phyloP scores from a whole-genome alignment of 2,329 filamentous ascomycete species.

The Rhynchosporium secalis region DNA sequence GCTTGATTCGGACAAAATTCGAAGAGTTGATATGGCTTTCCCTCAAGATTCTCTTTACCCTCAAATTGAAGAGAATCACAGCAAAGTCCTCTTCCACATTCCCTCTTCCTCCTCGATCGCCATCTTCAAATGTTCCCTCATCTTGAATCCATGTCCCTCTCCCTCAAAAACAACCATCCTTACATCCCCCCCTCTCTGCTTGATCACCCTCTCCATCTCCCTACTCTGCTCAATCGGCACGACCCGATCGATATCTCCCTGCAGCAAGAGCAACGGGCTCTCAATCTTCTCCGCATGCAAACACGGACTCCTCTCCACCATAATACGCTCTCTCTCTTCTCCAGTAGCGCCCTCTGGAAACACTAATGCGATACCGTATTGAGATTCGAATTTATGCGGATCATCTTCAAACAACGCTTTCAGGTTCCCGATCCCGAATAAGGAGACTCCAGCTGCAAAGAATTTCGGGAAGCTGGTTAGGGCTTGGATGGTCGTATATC shows the following conservation, averaged over 20 bases:
- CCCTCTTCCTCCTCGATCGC: slow-evolving; percentile 49
- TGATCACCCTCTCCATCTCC: slow-evolving; percentile 51
- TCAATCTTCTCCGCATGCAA: slow-evolving; percentile 50
- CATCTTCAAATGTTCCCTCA: slow-evolving; percentile 43
- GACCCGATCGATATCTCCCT: slow-evolving; percentile 56
- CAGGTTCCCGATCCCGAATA: slow-evolving; percentile 54
- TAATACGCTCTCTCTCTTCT: slow-evolving; percentile 45
- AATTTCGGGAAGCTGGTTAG: slow-evolving; percentile 48
- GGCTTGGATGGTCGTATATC: slow-evolving; percentile 53
- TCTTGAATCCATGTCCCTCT: slow-evolving; percentile 53
- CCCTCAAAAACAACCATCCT: slow-evolving; percentile 49
- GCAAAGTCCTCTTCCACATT: slow-evolving; percentile 41
- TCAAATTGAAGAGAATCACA: not conserved
- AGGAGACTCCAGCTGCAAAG: slow-evolving; percentile 52
- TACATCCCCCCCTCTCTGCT: slow-evolving; percentile 46
- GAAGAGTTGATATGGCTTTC: too few relatives aligned
- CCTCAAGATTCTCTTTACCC: too few relatives aligned
- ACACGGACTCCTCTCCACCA: slow-evolving; percentile 50
- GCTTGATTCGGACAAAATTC: too few relatives aligned
- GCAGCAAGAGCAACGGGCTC: slow-evolving; percentile 55
- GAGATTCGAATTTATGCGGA: slow-evolving; percentile 55
- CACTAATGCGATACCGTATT: slow-evolving; percentile 51
- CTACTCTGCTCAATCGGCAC: slow-evolving; percentile 59
- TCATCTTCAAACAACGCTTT: slow-evolving; percentile 48
- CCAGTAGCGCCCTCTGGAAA: slow-evolving; percentile 41